phyloP scores from a whole-genome alignment of 768 basidiomycete genomes.

The Myochromella boudieri region DNA sequence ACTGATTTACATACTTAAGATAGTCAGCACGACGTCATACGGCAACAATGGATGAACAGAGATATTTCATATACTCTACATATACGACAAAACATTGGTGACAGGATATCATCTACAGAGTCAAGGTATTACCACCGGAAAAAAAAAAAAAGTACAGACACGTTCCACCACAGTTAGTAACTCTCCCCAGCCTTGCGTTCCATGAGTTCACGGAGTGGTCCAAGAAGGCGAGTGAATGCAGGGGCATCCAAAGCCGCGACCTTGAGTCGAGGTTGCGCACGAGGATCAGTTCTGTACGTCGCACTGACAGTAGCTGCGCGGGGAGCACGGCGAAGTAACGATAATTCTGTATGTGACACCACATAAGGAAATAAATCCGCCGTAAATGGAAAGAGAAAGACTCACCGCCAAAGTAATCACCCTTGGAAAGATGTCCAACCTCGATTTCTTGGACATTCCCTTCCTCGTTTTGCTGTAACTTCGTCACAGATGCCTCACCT shows the following conservation, averaged over 20 bases:
- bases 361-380: background rate
- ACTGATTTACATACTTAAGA: too few relatives aligned
- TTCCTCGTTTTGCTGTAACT: conserved; percentile 59
- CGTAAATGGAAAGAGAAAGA: conserved; percentile 5
- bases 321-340: conserved; percentile 83
- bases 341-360: conserved; percentile 70
- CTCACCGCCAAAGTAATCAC: conserved; percentile 98
- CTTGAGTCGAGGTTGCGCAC: conserved; percentile 65
- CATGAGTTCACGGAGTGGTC: conserved; percentile 91
- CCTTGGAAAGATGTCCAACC: conserved; percentile 79
- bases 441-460: conserved; percentile 62
- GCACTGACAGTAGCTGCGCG: conserved; percentile 98
- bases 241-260: conserved; percentile 92
- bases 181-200: conserved; percentile 82
- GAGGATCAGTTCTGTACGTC: conserved; percentile 45
- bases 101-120: conserved; percentile 9
- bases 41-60: too few relatives aligned
- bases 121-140: conserved; percentile 15
- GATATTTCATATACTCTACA: too few relatives aligned
- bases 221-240: conserved; percentile 91
- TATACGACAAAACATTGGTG: background rate
- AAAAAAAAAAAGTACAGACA: conserved; percentile 19
- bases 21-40: too few relatives aligned
- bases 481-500: conserved; percentile 86
- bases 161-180: conserved; percentile 38